Percentiles rank a stretch among this genome's conserved stretches.
Conservation (phyloP, 2,329 filamentous ascomycete genomes). For the Arthroderma sp. region DNA sequence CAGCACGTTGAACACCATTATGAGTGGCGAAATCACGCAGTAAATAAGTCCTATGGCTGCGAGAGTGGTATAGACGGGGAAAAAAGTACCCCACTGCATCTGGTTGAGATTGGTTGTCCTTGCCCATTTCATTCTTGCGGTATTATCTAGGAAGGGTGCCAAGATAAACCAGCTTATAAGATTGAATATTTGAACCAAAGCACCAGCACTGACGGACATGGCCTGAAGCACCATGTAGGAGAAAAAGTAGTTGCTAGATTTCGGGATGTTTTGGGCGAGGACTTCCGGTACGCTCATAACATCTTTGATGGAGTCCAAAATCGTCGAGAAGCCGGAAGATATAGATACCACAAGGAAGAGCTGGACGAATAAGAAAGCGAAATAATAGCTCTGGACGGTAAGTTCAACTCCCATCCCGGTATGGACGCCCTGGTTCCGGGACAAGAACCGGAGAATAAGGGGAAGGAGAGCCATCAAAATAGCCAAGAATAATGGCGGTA, state of each 20-base stretch:
- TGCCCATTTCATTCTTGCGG: conserved; percentile 67
- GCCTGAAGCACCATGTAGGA: conserved; percentile 96
- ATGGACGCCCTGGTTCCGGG: conserved; percentile 62
- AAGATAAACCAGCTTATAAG: conserved; percentile 71
- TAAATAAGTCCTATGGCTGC: conserved; percentile 84
- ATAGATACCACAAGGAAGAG: conserved; percentile 88
- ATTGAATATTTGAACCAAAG: conserved; percentile 68
- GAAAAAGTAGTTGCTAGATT: conserved; percentile 92
- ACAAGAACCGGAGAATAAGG: conserved; percentile 60
- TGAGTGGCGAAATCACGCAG: conserved; percentile 74
- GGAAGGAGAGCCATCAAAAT: conserved; percentile 72
- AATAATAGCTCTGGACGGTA: conserved; percentile 86
- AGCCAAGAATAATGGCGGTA: conserved; percentile 65
- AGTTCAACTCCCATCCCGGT: conserved; percentile 68
- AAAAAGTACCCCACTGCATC: conserved; percentile 84
- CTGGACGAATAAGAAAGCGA: conserved; percentile 86
- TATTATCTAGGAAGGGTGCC: conserved; percentile 70
- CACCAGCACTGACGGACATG: conserved; percentile 78
- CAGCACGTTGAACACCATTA: conserved; percentile 83
- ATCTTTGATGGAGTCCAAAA: conserved; percentile 49
- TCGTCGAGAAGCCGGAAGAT: conserved; percentile 57
- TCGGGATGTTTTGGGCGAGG: conserved; percentile 67
- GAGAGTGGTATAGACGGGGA: conserved; percentile 92
- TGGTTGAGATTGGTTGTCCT: conserved; percentile 66
- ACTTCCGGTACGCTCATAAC: conserved; percentile 58